Conservation (phyloP, 768 basidiomycete species). For the Phaeotremella fagi region DNA sequence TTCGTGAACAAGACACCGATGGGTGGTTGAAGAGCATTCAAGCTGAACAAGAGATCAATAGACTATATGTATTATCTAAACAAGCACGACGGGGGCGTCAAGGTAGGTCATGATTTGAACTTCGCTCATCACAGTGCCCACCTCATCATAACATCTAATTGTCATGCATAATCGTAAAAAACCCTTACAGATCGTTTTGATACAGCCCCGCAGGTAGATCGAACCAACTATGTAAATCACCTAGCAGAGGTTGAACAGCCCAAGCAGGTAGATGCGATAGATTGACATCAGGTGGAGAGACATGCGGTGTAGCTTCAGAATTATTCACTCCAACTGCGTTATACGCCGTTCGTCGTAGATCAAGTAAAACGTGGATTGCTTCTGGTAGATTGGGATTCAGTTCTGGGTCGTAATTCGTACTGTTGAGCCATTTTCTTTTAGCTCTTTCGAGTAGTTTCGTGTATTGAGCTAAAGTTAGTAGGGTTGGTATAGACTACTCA, state of each 20-base stretch:
- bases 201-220: conserved; percentile 40
- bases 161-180: too few species aligned
- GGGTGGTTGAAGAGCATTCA: background rate
- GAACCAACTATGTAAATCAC: conserved; percentile 44
- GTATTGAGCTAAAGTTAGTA: conserved; percentile 31
- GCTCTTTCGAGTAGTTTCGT: conserved; percentile 43
- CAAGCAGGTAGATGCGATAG: conserved; percentile 33
- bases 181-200: conserved; percentile 14
- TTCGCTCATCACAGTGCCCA: too few species aligned
- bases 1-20: background rate
- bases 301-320: conserved; percentile 39
- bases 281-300: conserved; percentile 29
- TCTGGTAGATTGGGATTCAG: conserved; percentile 33
- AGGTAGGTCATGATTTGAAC: too few species aligned
- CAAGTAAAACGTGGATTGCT: conserved; percentile 44
- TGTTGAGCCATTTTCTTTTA: conserved; percentile 37
- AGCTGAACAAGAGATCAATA: background rate
- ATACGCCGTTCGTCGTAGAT: conserved; percentile 43
- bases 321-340: conserved; percentile 29
- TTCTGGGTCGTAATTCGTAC: conserved; percentile 5
- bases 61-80: background rate
- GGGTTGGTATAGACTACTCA: conserved; percentile 15
- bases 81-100: background rate
- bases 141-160: too few species aligned
- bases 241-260: conserved; percentile 37